Evolutionary conservation across 2,329 filamentous ascomycete species (phyloP), one percentile per base, ranked within the genome.

Genomic region (Fusarium bactridioides): DNA sequence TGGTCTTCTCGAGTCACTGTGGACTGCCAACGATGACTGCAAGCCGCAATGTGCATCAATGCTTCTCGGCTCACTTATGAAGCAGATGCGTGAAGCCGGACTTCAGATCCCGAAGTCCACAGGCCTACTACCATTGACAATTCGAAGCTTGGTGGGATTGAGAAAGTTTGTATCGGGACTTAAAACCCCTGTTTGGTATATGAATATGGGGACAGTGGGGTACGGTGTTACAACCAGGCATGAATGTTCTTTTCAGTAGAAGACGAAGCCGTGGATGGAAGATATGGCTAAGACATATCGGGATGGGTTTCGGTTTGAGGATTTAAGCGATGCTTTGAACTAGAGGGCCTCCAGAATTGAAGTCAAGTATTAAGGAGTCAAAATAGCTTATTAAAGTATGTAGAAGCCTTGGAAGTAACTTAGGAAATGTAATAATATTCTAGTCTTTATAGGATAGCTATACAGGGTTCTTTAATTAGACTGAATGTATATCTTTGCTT

Each of bases 281-380:
- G 43, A 45, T 45, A 27, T 19, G 11, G 18, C 43, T 12, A 27
- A 27, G 43, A 45, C 43, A 5, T 27, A 45, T 12, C 25, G 4
- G 11, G 23, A 45, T 19, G 43, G 43, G 23, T 7, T 45, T 27
- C 23, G 43, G 11, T 27, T 27, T 25, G 18, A 45, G 18, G 18
- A 27, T 4, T 15, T 45, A 7, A 45, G 8, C 11, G 8, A 7
- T 9, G 18, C 18, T 27, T 13, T 13, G 10, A 21, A 4, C 25
- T 19, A 11, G 12, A 19, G 25, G 11, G 11, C 12, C 4, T 27
- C 12, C 2, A 7, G 18, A 21, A 10, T 27, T 5, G 4, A 27
- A 7, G 5, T 16, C 4, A 8, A 19, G 12, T 7, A 19, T 21
- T 4, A 3, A 4, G 18, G 12, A 27, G 18, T 5, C 10, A 3